Base-by-base conservation (phyloP, 2,329 filamentous ascomycete genomes). In the Atkinsonella texensis region DNA sequence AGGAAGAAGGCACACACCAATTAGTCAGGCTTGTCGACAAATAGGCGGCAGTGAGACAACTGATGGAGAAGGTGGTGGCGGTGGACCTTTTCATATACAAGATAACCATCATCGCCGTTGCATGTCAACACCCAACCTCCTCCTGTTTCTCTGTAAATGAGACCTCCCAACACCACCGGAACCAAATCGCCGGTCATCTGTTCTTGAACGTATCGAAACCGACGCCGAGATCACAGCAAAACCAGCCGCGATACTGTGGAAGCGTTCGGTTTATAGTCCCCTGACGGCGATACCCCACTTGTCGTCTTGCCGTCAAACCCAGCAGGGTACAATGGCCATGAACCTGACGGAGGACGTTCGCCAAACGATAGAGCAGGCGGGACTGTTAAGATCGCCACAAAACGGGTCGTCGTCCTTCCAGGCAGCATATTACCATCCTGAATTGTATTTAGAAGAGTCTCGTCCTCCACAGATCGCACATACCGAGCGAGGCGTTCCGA, bases 391-490 rank as follows among this genome's bases (percentile, higher is more conserved):
- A 46, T 18, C 18, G 18, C 11, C 42, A 23, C 12, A 15, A 20
- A 7, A 13, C 31, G 9, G 4, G 15, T 23, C 10, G 13, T 38
- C 33, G 6, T 28, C 43, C 5, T 40, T 17, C 9, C 23, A 13
- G 17, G 46, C 32, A 18, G 28, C 39, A 11, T 53, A 52, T n/a
- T 53, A 56, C 51, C 15, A 46, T 15, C 32, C 44, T 17, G 11
- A 41, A 18, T 20, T 56, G 32, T 3, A 31, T 6, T 18, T 53
- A 4, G 31, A 46, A 20, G 53, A 55, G 32, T 23, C 39, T 5
- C 28, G 20, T 3, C 4, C 31, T 13, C 45, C 48, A 7, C 10
- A 43, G 13, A 17, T 38, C 13, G 17, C 48, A 15, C 15, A 9
- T 15, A 49, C 35, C 2, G 51, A 55, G 35, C n/a, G 13, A 11